Evolutionary conservation across 768 basidiomycete genomes (phyloP).

Genomic region (Lepiota venenata): DNA sequence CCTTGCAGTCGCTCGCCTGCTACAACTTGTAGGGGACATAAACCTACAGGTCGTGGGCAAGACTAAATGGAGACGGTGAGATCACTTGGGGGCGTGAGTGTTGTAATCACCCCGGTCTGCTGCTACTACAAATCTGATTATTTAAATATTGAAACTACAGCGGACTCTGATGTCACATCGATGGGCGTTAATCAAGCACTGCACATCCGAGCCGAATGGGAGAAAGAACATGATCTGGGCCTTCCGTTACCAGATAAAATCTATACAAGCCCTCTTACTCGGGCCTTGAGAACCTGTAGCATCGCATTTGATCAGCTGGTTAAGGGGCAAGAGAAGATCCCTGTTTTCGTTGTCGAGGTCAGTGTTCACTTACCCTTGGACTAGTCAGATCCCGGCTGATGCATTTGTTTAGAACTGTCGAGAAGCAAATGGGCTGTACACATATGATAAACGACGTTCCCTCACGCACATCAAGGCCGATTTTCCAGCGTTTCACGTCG

Average conservation of each 20-base stretch:
- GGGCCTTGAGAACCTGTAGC: slow-evolving; percentile 55
- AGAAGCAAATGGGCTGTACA: slow-evolving; percentile 65
- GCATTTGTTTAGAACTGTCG: slow-evolving; percentile 49
- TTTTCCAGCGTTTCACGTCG: slow-evolving; percentile 54
- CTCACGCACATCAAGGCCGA: slow-evolving; percentile 41
- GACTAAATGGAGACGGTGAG: slow-evolving; percentile 59
- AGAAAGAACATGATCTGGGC: slow-evolving; percentile 34
- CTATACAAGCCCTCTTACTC: slow-evolving; percentile 62
- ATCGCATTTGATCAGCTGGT: slow-evolving; percentile 45
- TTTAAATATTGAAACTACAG: slow-evolving; percentile 25
- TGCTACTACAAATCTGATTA: neutral
- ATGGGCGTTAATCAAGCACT: slow-evolving; percentile 56
- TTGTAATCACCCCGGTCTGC: too few species aligned
- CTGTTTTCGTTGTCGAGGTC: slow-evolving; percentile 56
- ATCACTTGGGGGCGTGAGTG: slow-evolving; percentile 72
- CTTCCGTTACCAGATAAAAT: slow-evolving; percentile 53
- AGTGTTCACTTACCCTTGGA: neutral
- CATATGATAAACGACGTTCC: slow-evolving; percentile 62
- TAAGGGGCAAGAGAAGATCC: slow-evolving; percentile 19
- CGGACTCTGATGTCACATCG: slow-evolving; percentile 63
- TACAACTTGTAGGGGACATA: neutral
- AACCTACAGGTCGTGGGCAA: slow-evolving; percentile 57
- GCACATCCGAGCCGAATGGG: slow-evolving; percentile 43
- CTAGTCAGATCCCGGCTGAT: neutral
- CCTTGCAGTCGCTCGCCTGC: slow-evolving; percentile 16